Evolutionary conservation across 2,329 filamentous ascomycete species (phyloP).

Genomic region (Neobulgaria alba): DNA sequence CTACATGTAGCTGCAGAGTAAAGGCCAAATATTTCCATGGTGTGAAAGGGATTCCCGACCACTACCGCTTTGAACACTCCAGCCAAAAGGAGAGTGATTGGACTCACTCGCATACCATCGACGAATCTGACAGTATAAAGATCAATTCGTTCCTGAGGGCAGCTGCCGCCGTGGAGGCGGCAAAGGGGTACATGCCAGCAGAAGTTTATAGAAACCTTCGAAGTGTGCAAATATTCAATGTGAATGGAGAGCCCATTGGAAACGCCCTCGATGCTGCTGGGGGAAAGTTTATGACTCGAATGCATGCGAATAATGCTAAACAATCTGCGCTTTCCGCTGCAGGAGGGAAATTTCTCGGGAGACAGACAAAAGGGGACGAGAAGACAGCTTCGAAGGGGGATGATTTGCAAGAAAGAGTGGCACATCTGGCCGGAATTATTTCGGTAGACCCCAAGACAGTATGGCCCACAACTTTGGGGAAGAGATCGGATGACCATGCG

Average conservation of each 20-base stretch:
- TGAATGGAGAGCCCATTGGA: background rate
- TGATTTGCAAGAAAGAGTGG: slow-evolving; percentile 2
- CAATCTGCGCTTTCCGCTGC: slow-evolving; percentile 2
- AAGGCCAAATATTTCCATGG: slow-evolving; percentile 8
- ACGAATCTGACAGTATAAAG: slow-evolving; percentile 7
- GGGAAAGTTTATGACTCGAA: slow-evolving; percentile 9
- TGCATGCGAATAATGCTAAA: slow-evolving; percentile 9
- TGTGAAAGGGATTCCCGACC: slow-evolving; percentile 3
- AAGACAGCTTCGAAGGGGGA: background rate
- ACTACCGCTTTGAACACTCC: slow-evolving; percentile 9
- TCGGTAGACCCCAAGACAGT: slow-evolving; percentile 4
- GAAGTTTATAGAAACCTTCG: slow-evolving; percentile 8
- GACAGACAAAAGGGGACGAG: background rate
- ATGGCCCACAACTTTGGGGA: slow-evolving; percentile 5
- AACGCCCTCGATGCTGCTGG: slow-evolving; percentile 7
- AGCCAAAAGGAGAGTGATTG: slow-evolving; percentile 4
- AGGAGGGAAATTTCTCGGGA: background rate
- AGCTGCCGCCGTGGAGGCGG: slow-evolving; percentile 5
- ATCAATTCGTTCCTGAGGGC: slow-evolving; percentile 10
- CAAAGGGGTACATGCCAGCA: slow-evolving; percentile 9
- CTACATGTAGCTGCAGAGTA: slow-evolving; percentile 8
- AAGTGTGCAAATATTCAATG: slow-evolving; percentile 3
- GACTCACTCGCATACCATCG: slow-evolving; percentile 9
- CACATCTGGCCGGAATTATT: slow-evolving; percentile 4
- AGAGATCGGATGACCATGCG: slow-evolving; percentile 1